Conservation (phyloP, 2,329 filamentous ascomycete genomes). For the Cryphonectria naterciae region DNA sequence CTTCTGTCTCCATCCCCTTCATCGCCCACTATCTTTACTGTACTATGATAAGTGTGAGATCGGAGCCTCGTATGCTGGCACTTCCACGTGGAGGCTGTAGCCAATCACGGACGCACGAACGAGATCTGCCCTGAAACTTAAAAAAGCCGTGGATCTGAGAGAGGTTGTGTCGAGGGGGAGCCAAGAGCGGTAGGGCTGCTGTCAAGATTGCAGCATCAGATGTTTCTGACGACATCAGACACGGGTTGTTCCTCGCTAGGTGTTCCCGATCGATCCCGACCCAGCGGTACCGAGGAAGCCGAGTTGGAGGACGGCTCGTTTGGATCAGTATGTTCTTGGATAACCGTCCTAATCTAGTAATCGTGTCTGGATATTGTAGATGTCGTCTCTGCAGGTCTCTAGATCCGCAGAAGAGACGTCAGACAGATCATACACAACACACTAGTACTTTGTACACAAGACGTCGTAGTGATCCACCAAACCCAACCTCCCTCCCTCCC, state of each 20-base stretch:
- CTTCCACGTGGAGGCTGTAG: neutral
- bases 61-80: neutral
- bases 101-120: neutral
- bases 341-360: neutral
- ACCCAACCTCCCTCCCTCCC: no score
- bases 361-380: neutral
- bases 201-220: neutral
- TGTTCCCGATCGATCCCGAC: neutral
- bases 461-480: neutral
- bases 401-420: neutral
- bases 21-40: neutral
- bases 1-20: no score
- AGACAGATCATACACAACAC: neutral
- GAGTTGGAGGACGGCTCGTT: neutral
- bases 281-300: neutral
- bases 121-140: neutral
- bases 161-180: neutral
- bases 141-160: neutral
- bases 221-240: neutral
- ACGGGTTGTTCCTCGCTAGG: neutral
- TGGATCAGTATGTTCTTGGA: neutral
- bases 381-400: neutral
- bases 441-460: neutral
- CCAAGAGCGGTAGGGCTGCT: neutral
- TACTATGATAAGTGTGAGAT: slow-evolving; percentile 38